Conservation (phyloP, 1,284 basidiomycete genomes). For the Schizophyllum commune region DNA sequence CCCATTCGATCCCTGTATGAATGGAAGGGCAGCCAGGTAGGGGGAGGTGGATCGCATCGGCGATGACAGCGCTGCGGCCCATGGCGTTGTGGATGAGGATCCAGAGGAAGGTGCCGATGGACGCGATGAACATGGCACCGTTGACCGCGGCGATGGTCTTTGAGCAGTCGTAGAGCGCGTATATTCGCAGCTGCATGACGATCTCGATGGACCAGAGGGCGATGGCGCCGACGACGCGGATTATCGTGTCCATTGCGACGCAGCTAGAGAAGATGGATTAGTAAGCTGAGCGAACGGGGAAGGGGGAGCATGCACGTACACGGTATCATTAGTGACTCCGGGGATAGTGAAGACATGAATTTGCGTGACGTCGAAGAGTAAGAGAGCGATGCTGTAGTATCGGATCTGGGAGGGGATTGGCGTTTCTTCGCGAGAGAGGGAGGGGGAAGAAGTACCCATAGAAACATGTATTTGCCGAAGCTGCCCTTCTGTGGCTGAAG, state of each 20-base stretch:
- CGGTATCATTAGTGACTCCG: constrained; percentile 19
- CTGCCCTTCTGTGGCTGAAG: constrained; percentile 21
- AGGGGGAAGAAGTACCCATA: constrained; percentile 21
- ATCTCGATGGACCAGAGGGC: constrained; percentile 35
- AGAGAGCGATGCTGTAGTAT: constrained; percentile 33
- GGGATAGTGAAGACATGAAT: constrained; percentile 31
- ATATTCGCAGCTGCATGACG: constrained; percentile 33
- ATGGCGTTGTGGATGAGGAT: constrained; percentile 27
- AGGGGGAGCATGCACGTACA: constrained; percentile 18
- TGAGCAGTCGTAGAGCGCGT: constrained; percentile 28
- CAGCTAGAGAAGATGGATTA: constrained; percentile 19
- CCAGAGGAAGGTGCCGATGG: constrained; percentile 28
- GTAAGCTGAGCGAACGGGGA: not conserved
- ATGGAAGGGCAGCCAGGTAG: constrained; percentile 34
- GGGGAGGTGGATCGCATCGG: constrained; percentile 24
- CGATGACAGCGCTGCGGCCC: constrained; percentile 22
- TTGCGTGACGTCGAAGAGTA: constrained; percentile 32
- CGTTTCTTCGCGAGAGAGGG: not conserved
- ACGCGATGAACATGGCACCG: constrained; percentile 24
- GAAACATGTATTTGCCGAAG: constrained; percentile 30
- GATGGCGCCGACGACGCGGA: constrained; percentile 29
- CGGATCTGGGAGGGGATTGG: constrained; percentile 24
- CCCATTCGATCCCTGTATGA: constrained; percentile 34
- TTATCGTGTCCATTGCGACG: constrained; percentile 29
- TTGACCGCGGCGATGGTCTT: constrained; percentile 28